phyloP scores from a whole-genome alignment of 2,329 filamentous ascomycete species.

The Xylariaceae sp. region DNA sequence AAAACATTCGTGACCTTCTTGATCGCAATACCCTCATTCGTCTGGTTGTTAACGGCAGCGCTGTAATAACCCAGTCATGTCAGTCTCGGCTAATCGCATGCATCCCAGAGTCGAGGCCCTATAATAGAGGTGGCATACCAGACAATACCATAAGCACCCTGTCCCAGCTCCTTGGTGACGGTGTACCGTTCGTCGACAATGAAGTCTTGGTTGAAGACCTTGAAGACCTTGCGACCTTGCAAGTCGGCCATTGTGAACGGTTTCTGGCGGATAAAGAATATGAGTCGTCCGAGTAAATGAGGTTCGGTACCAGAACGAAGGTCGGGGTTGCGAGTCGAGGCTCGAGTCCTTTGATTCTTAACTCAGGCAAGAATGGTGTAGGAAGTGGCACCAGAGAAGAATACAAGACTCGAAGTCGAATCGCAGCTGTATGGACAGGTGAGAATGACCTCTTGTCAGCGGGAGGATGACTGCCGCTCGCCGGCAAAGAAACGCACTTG shows the following conservation, averaged over 20 bases:
- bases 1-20: constrained; percentile 99
- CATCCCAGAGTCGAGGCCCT: neutral
- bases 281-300: neutral
- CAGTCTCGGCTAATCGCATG: neutral
- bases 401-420: neutral
- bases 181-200: constrained; percentile 97
- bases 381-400: constrained; percentile 1
- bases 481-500: constrained; percentile 1
- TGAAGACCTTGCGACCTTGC: constrained; percentile 71
- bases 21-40: constrained; percentile 90
- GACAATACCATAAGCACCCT: constrained; percentile 97
- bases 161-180: constrained; percentile 96
- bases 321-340: neutral
- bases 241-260: constrained; percentile 30
- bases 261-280: neutral
- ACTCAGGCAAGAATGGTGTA: neutral
- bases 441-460: constrained; percentile 1
- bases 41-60: constrained; percentile 86
- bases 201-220: constrained; percentile 99
- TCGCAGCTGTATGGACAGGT: neutral
- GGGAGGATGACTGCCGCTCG: neutral
- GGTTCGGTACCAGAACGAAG: neutral
- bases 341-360: neutral
- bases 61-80: constrained; percentile 41
- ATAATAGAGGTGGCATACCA: constrained; percentile 56